Base-by-base conservation (phyloP, 345 rosid genomes). In the Combretum micranthum region DNA sequence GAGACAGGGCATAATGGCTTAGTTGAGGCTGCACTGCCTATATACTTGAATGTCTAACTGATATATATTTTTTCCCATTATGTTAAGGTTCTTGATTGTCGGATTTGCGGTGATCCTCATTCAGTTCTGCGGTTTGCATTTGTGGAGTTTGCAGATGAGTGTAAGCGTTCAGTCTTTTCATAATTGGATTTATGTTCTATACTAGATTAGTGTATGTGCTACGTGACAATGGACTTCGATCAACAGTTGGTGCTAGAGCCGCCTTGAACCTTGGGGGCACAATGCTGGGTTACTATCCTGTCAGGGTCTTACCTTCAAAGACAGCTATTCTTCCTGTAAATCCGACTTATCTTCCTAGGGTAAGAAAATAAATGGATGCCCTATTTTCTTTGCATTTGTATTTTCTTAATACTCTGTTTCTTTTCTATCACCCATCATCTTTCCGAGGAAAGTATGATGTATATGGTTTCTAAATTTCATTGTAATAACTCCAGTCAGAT, bases 321-420 rank as follows among this genome's bases (percentile, higher is more conserved):
- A 90, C 97, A 50, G 93, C 97, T 42, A 90, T 90, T 52, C 93
- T 85, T 65, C 97, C 95, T n/a, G 97, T 90, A 71, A 90, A 90
- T 75, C 97, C 97, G 18, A 85, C 78, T 46, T 90, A 77, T 79
- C 90, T 90, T 63, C 96, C 96, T 25, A 80, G 90, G 90, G 97
- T 87, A 78, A 68, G 78, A 48, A 52, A 16, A 19, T 60, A 44
- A 14, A 37, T 15, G 42, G 57, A 21, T 55, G 22, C 44, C 65
- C 32, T 19, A 52, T 18, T 56, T 14, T 42, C 20, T 45, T 53
- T 21, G 25, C 43, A 47, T 43, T 42, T 32, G 48, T 48, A 25
- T 65, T 50, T 52, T 49, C 23, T 45, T 43, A 46, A 60, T 73
- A 10, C 55, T 19, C 54, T 56, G 42, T 26, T 21, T 56, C 15